Percentiles rank a stretch among this genome's conserved stretches.
phyloP scores from a whole-genome alignment of 805 yeast species.

The Candida germanica region DNA sequence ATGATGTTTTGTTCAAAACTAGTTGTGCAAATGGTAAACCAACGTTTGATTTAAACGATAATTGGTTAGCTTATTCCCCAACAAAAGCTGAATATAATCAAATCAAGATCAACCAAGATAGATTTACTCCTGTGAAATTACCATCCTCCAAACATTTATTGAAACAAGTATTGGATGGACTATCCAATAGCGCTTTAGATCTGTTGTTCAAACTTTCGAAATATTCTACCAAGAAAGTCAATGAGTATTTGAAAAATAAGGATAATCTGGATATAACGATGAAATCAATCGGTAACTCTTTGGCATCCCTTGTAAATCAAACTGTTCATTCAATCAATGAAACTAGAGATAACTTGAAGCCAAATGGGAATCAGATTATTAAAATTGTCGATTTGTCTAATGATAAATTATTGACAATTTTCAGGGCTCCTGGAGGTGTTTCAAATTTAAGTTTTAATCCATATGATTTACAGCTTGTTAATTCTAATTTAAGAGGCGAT shows the following conservation, averaged over 20 bases:
- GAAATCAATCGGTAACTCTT: constrained; percentile 28
- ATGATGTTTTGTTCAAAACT: constrained; percentile 27
- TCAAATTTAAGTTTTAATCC: constrained; percentile 61
- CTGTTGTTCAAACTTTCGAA: constrained; percentile 48
- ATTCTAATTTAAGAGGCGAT: constrained; percentile 59
- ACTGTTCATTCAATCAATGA: constrained; percentile 28
- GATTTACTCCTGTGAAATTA: constrained; percentile 44
- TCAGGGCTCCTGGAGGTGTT: constrained; percentile 62
- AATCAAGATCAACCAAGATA: constrained; percentile 18
- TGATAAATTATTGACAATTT: constrained; percentile 36
- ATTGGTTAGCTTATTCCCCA: constrained; percentile 50
- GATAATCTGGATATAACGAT: constrained; percentile 20
- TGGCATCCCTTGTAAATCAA: constrained; percentile 31
- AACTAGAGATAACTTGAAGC: constrained; percentile 11
- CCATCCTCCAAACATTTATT: constrained; percentile 48
- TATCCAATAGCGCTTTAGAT: constrained; percentile 54
- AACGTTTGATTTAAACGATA: constrained; percentile 47
- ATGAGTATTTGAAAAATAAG: constrained; percentile 29
- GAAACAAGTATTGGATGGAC: constrained; percentile 44
- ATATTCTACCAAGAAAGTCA: constrained; percentile 37
- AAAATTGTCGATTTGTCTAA: constrained; percentile 47
- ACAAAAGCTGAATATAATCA: constrained; percentile 33
- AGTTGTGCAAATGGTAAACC: constrained; percentile 34
- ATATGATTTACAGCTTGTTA: constrained; percentile 53
- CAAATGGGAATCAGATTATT: constrained; percentile 34